These are phyloP conservation scores for Saccharum spontaneum DNA, from an alignment of 176 grass and related monocot genomes.

Conservation along the genomic window DNA sequence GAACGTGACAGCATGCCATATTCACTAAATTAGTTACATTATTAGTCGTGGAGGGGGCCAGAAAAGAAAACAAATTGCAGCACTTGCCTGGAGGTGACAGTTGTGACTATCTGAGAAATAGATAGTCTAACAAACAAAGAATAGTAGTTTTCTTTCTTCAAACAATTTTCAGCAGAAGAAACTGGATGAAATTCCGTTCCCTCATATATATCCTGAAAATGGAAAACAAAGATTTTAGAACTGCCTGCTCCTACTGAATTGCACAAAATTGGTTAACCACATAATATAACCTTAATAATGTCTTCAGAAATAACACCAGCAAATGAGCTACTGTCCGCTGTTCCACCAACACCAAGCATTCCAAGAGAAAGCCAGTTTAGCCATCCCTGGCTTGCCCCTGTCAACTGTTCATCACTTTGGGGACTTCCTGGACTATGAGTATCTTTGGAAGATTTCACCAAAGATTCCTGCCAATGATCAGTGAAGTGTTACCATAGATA, in stretches of 20 bases:
- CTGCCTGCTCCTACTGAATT: slow-evolving; percentile 12
- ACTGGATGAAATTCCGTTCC: slow-evolving; percentile 89
- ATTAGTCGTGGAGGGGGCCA: not conserved
- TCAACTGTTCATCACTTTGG: slow-evolving; percentile 57
- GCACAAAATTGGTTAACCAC: slow-evolving; percentile 8
- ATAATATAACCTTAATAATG: slow-evolving; percentile 73
- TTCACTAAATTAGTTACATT: slow-evolving; percentile 28
- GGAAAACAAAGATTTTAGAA: slow-evolving; percentile 35
- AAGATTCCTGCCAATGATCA: slow-evolving; percentile 58
- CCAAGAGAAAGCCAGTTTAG: slow-evolving; percentile 97
- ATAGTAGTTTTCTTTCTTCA: slow-evolving; percentile 59
- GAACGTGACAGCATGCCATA: slow-evolving; percentile 12
- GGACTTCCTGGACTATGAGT: slow-evolving; percentile 52
- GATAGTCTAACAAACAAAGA: slow-evolving; percentile 59
- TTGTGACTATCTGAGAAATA: slow-evolving; percentile 57
- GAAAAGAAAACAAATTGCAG: slow-evolving; percentile 20
- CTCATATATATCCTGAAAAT: slow-evolving; percentile 86
- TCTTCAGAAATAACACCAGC: slow-evolving; percentile 96
- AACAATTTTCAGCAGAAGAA: slow-evolving; percentile 62
- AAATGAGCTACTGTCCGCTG: slow-evolving; percentile 80
- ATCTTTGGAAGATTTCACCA: slow-evolving; percentile 59
- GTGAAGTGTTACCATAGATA: slow-evolving; percentile 24
- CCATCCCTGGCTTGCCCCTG: slow-evolving; percentile 68
- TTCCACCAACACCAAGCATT: slow-evolving; percentile 98
- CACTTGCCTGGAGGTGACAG: slow-evolving; percentile 62